These are phyloP conservation scores for Oryza officinalis DNA, from an alignment of 176 grass and related monocot genomes.

Conservation along the genomic window DNA sequence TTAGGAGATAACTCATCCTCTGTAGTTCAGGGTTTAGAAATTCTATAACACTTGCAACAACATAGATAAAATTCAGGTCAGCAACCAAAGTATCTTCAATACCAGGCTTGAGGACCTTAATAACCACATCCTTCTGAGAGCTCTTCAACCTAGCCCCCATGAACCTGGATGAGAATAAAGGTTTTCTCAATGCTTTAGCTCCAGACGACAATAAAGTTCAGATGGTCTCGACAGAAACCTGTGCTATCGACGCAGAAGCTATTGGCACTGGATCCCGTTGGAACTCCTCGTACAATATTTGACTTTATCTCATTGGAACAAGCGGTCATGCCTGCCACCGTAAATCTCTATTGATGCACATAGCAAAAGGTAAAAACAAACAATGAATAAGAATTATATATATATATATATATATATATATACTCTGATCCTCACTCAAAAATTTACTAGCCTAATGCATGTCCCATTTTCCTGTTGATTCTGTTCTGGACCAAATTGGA, in stretches of 20 bases:
- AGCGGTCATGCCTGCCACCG: no score
- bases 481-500: no score
- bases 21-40: constrained; percentile 90
- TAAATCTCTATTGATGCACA: no score
- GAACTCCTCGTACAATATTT: constrained; percentile 82
- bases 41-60: constrained; percentile 82
- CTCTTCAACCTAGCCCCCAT: constrained; percentile 84
- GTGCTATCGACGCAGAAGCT: constrained; percentile 93
- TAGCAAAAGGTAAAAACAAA: no score
- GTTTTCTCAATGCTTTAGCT: constrained; percentile 6
- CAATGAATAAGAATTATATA: no score
- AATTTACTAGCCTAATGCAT: no score
- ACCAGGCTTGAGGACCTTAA: constrained; percentile 94
- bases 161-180: constrained; percentile 61
- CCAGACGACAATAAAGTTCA: background rate
- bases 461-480: no score
- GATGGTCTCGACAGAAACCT: constrained; percentile 49
- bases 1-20: constrained; percentile 49
- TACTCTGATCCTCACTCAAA: no score
- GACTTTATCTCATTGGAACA: constrained; percentile 72
- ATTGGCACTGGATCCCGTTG: constrained; percentile 85
- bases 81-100: constrained; percentile 93
- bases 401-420: no score
- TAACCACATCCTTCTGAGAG: constrained; percentile 95
- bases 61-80: constrained; percentile 95